Base-by-base conservation (phyloP, 805 yeast genomes). In the Kazachstania psychrophila region DNA sequence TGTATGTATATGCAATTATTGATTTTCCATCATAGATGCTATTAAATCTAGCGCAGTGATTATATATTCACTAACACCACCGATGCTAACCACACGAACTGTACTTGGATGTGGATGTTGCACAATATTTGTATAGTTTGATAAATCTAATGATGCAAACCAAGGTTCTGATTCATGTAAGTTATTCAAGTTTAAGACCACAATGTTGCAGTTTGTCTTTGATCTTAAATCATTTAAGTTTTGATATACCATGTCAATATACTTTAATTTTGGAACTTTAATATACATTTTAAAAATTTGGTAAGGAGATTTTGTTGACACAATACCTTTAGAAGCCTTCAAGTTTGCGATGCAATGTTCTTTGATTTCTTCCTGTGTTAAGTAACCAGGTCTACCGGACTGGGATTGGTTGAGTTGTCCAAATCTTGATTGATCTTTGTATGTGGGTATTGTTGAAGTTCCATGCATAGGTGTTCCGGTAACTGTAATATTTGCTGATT, bases 61-160 rank as follows among this genome's bases (percentile, higher is more conserved):
- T 24, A 54, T 52, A 38, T 58, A 54, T 33, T 56, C 62, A 4
- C 55, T 57, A 12, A 56, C 50, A 6, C 62, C 61, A 24, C 62
- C 62, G 17, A 57, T 47, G 28, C 58, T 54, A 0, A 57, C 43
- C 3, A 53, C 52, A 28, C 58, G 43, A 6, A 52, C 49, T 11
- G 61, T 52, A 23, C 54, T 51, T n/a, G 58, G 57, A 32, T 56
- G 61, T 14, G 60, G 60, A 13, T 33, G 38, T 24, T 47, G 52
- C 3, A 37, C 29, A n/a, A 42, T 28, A 12, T 32, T 33, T 6
- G 61, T 51, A 29, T 45, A 47, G 29, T 47, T 47, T 10, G 47
- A 20, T 5, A 52, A 23, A n/a, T 51, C 45, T 12, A 58, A 34
- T 2, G 51, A 34, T 17, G 45, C 41, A 34, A 58, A 52, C 63